Evolutionary conservation across 2,329 filamentous ascomycete genomes (phyloP).

Genomic region (Diaporthe eres): DNA sequence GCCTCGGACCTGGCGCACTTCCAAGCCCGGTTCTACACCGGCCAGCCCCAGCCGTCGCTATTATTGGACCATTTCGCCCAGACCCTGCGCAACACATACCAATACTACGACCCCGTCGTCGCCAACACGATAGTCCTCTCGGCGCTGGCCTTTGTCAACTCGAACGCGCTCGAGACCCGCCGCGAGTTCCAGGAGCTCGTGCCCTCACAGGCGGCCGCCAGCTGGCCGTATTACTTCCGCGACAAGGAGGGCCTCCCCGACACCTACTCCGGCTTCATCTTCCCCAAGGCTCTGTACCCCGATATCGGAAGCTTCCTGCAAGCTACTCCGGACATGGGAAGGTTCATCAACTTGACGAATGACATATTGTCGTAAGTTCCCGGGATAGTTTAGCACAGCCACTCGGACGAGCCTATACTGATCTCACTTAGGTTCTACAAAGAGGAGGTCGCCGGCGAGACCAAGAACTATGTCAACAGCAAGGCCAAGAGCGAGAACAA

Average conservation of each 20-base stretch:
- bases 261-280: conserved; percentile 48
- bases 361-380: conserved; percentile 49
- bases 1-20: conserved; percentile 45
- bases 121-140: conserved; percentile 49
- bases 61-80: conserved; percentile 46
- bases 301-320: conserved; percentile 48
- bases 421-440: conserved; percentile 47
- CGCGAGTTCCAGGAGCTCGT: conserved; percentile 43
- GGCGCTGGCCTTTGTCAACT: conserved; percentile 50
- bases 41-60: conserved; percentile 43
- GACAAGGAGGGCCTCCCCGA: conserved; percentile 48
- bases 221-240: conserved; percentile 48
- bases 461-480: conserved; percentile 48
- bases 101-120: conserved; percentile 46
- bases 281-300: conserved; percentile 47
- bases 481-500: conserved; percentile 40
- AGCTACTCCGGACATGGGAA: conserved; percentile 48
- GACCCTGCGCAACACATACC: conserved; percentile 44
- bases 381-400: neutral
- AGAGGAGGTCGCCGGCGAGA: conserved; percentile 48
- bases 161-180: conserved; percentile 46
- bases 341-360: conserved; percentile 48
- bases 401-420: neutral
- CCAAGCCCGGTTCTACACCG: conserved; percentile 45
- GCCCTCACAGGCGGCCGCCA: conserved; percentile 43